A percentile compares a stretch with the other conserved stretches of the same genome.
Conservation (phyloP, 2,329 filamentous ascomycete species). For the Helminthosporium solani region DNA sequence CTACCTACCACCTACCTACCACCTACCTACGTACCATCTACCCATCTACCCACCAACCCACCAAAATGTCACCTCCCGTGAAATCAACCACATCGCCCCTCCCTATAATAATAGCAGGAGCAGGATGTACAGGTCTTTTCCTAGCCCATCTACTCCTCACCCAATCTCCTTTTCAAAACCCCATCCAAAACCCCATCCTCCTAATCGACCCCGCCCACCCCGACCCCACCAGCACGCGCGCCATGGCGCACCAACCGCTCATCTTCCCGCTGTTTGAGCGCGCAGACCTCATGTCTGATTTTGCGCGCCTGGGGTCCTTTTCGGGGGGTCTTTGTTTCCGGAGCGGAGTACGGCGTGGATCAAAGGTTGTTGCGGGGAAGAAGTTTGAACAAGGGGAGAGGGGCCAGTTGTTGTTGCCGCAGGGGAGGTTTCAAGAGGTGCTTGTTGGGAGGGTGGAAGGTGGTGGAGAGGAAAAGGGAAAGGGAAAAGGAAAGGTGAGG, state of each 20-base stretch:
- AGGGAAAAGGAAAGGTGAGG: constrained; percentile 16
- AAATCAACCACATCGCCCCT: constrained; percentile 3
- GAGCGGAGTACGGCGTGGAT: constrained; percentile 22
- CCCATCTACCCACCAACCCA: neutral
- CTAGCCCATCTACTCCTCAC: constrained; percentile 43
- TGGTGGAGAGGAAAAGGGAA: constrained; percentile 10
- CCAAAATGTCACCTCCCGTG: neutral
- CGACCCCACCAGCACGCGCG: constrained; percentile 38
- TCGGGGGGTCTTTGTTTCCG: constrained; percentile 33
- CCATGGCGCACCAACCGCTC: constrained; percentile 46
- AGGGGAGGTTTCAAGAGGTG: constrained; percentile 35
- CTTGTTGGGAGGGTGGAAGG: constrained; percentile 20
- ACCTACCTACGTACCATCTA: too few relatives aligned
- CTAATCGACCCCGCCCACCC: constrained; percentile 29
- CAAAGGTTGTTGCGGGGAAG: constrained; percentile 30
- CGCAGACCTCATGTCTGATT: constrained; percentile 40
- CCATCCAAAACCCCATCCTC: constrained; percentile 37
- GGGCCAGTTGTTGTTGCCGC: constrained; percentile 30
- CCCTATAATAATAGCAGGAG: constrained; percentile 43
- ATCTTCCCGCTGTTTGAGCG: constrained; percentile 43
- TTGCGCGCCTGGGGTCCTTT: constrained; percentile 29
- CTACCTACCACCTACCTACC: too few relatives aligned
- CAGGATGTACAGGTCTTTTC: constrained; percentile 45
- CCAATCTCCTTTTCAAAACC: constrained; percentile 34
- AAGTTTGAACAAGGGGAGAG: constrained; percentile 26